Conservation (phyloP, 805 yeast genomes). For the Candida cerambycidarum region DNA sequence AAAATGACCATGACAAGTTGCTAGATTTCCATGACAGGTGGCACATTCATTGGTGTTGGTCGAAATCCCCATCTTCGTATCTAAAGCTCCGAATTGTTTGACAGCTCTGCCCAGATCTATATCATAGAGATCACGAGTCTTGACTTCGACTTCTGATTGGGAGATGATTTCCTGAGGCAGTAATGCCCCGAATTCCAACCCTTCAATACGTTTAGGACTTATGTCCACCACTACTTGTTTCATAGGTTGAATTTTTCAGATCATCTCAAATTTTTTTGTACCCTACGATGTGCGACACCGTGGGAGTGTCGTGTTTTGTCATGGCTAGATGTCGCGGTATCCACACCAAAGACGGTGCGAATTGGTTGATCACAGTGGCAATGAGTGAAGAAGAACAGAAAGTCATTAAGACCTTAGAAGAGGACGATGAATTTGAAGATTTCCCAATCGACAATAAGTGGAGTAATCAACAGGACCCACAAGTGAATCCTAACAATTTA, state of each 20-base stretch:
- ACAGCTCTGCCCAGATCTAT: slow-evolving; percentile 87
- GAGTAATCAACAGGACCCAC: slow-evolving; percentile 57
- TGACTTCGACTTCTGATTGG: slow-evolving; percentile 91
- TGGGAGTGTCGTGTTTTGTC: background rate
- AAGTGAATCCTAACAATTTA: slow-evolving; percentile 55
- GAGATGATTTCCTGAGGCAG: slow-evolving; percentile 88
- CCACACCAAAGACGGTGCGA: background rate
- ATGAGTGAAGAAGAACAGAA: slow-evolving; percentile 26
- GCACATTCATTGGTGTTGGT: slow-evolving; percentile 81
- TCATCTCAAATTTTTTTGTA: slow-evolving; percentile 1
- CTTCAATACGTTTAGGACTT: slow-evolving; percentile 87
- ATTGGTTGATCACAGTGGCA: background rate
- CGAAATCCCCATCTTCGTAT: slow-evolving; percentile 91
- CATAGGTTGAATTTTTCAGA: slow-evolving; percentile 23
- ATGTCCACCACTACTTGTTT: slow-evolving; percentile 64
- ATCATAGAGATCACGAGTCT: slow-evolving; percentile 89
- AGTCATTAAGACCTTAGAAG: slow-evolving; percentile 75
- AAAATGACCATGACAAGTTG: slow-evolving; percentile 97
- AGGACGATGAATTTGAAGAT: slow-evolving; percentile 96
- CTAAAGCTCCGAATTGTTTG: slow-evolving; percentile 82
- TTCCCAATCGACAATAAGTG: slow-evolving; percentile 85
- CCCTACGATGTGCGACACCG: background rate
- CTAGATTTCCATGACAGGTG: slow-evolving; percentile 89
- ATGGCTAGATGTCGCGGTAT: too few relatives aligned
- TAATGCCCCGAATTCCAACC: slow-evolving; percentile 90